Evolutionary conservation across 148 eudicot species (phyloP).

Genomic region (Rhododendron ferrugineum): DNA sequence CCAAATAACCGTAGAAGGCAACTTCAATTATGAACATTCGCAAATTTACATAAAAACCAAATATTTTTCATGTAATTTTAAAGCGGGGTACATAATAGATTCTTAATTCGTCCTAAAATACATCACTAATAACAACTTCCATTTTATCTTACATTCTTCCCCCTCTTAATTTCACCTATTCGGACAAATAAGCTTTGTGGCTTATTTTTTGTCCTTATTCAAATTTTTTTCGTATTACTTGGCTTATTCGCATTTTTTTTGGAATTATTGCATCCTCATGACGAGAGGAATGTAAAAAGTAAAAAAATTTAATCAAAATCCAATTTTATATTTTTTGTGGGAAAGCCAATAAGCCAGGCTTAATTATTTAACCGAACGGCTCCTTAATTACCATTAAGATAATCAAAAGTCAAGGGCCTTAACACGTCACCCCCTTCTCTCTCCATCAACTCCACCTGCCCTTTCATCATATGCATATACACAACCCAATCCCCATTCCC

Average conservation of each 20-base stretch:
- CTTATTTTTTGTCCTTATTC: no score
- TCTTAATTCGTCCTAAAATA: background rate
- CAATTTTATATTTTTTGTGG: no score
- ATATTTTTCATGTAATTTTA: no score
- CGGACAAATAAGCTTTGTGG: no score
- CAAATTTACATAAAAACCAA: background rate
- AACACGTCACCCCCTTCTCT: constrained; percentile 37
- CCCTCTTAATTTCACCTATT: background rate
- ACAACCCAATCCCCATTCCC: constrained; percentile 78
- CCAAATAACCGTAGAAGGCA: no score
- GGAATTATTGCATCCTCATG: no score
- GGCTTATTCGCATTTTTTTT: no score
- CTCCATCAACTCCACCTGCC: constrained; percentile 54
- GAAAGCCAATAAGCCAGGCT: no score
- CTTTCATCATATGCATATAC: constrained; percentile 52
- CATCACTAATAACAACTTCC: background rate
- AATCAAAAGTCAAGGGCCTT: constrained; percentile 31
- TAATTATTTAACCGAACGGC: no score
- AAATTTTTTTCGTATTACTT: no score
- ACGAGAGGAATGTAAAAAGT: no score
- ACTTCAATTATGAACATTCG: background rate
- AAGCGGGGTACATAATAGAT: background rate
- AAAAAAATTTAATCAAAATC: no score
- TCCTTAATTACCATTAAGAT: constrained; percentile 5
- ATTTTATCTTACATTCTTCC: background rate